Conservation (phyloP, 2,329 filamentous ascomycete species). For the Aspergillus sojae region DNA sequence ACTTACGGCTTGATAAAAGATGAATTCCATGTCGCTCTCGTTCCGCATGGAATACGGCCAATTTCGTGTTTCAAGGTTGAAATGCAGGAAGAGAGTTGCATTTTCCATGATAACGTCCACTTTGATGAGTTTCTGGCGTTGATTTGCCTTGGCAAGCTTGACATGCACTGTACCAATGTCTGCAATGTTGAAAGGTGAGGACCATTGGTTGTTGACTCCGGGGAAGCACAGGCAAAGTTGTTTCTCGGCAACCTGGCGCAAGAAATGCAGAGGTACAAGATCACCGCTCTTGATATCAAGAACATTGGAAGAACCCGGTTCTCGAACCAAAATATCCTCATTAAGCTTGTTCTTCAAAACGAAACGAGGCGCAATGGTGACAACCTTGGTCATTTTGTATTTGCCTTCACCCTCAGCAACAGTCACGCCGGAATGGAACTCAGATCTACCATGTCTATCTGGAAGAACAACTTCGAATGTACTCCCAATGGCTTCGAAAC, state of each 20-base stretch:
- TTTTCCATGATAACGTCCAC: slow-evolving; percentile 90
- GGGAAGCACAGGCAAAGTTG: slow-evolving; percentile 92
- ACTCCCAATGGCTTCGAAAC: slow-evolving; percentile 96
- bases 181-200: slow-evolving; percentile 94
- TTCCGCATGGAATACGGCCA: slow-evolving; percentile 99
- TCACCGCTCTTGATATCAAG: slow-evolving; percentile 77
- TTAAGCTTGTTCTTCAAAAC: slow-evolving; percentile 90
- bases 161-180: slow-evolving; percentile 91
- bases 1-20: slow-evolving; percentile 82
- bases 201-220: slow-evolving; percentile 95
- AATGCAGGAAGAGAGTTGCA: slow-evolving; percentile 88
- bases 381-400: slow-evolving; percentile 95
- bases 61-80: slow-evolving; percentile 87
- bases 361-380: slow-evolving; percentile 89
- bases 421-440: slow-evolving; percentile 89
- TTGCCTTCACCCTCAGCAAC: slow-evolving; percentile 92
- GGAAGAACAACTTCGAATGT: slow-evolving; percentile 84
- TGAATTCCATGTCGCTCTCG: slow-evolving; percentile 94
- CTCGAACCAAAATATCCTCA: slow-evolving; percentile 86
- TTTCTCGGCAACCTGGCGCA: slow-evolving; percentile 80
- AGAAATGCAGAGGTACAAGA: slow-evolving; percentile 82
- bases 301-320: slow-evolving; percentile 86
- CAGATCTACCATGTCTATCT: slow-evolving; percentile 68
- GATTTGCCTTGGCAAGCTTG: slow-evolving; percentile 87
- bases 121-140: slow-evolving; percentile 84